A percentile compares a stretch with the other conserved stretches of the same genome.
These are phyloP conservation scores for Kodamaea fukazawae DNA, from an alignment of 805 yeast species.

Conservation along the genomic window DNA sequence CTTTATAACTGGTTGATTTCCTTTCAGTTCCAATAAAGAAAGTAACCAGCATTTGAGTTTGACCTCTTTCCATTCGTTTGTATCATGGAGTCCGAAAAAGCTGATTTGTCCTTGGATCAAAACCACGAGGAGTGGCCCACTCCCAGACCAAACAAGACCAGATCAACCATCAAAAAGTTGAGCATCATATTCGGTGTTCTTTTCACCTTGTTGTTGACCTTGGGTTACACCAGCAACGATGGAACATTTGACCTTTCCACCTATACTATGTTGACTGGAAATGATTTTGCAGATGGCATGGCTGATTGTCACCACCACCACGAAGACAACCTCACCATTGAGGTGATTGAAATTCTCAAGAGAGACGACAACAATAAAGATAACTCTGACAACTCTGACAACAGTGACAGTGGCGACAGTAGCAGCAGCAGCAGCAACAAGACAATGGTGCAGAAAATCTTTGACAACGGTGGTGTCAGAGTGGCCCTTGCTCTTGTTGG, in stretches of 20 bases:
- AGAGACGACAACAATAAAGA: conserved; percentile 1
- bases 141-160: conserved; percentile 3
- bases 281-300: not conserved
- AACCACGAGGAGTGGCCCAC: conserved; percentile 4
- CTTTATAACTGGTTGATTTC: no score
- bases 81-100: not conserved
- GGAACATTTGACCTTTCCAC: no score
- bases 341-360: conserved; percentile 1
- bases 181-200: not conserved
- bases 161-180: conserved; percentile 4
- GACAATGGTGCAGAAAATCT: conserved; percentile 11
- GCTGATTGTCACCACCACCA: not conserved
- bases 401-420: conserved; percentile 1
- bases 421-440: conserved; percentile 4
- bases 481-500: conserved; percentile 35
- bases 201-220: not conserved
- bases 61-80: conserved; percentile 1
- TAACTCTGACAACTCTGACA: not conserved
- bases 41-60: conserved; percentile 1
- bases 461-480: conserved; percentile 27
- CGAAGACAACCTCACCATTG: not conserved
- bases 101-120: conserved; percentile 1
- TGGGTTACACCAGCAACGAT: no score
- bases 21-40: not conserved
- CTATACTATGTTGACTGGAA: no score